phyloP scores from a whole-genome alignment of 2,329 filamentous ascomycete genomes.

The Diaporthe longicolla region DNA sequence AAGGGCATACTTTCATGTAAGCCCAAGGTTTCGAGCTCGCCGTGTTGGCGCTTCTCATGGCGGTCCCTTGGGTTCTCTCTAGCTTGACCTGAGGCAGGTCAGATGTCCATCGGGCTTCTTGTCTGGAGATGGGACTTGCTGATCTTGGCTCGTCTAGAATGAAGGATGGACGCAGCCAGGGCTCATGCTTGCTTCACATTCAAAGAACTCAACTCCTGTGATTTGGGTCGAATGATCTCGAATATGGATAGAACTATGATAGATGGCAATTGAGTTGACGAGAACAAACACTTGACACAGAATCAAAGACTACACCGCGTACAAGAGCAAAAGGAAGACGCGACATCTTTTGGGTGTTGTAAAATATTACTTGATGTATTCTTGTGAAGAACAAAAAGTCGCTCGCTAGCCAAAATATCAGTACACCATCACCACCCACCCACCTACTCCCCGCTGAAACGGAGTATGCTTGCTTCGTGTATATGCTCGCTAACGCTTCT shows the following conservation, averaged over 20 bases:
- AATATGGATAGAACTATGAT: neutral
- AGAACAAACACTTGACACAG: neutral
- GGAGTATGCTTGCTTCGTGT: conserved; percentile 25
- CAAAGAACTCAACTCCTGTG: neutral
- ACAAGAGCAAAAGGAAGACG: neutral
- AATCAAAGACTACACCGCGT: neutral
- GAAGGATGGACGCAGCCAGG: neutral
- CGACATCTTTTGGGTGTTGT: neutral
- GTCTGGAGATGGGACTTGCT: neutral
- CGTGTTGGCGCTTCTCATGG: neutral
- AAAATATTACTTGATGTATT: neutral
- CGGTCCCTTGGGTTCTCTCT: neutral
- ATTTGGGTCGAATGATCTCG: too few species aligned
- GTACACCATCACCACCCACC: neutral
- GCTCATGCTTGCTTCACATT: neutral
- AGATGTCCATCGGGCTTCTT: neutral
- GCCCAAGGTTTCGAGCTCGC: neutral
- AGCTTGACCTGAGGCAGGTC: neutral
- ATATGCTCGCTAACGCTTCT: conserved; percentile 16
- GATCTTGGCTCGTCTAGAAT: neutral
- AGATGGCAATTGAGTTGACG: neutral
- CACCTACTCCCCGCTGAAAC: neutral
- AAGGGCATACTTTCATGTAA: neutral
- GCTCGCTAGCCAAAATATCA: conserved; percentile 26
- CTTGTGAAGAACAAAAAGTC: neutral